phyloP scores from a whole-genome alignment of 2,329 filamentous ascomycete genomes.

The Bisporella sp. region DNA sequence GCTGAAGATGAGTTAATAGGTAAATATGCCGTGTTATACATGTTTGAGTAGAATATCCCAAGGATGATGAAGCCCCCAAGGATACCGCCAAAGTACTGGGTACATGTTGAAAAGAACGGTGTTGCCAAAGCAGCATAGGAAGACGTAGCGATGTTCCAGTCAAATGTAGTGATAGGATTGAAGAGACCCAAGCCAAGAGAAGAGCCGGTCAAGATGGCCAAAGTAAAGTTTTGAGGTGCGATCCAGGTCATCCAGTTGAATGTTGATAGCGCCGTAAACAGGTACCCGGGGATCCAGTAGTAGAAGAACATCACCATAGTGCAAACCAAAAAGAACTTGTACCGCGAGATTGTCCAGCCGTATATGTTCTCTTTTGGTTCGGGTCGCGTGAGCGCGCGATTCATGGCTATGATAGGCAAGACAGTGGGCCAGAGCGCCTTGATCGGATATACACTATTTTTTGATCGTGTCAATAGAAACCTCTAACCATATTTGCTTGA shows the following conservation, averaged over 20 bases:
- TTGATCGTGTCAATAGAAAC: no score
- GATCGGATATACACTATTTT: constrained; percentile 9
- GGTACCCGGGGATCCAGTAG: constrained; percentile 26
- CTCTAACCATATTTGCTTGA: no score
- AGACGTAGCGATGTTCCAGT: constrained; percentile 36
- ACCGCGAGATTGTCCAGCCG: constrained; percentile 15
- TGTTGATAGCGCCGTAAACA: constrained; percentile 25
- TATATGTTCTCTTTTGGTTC: constrained; percentile 11
- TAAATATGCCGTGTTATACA: constrained; percentile 37
- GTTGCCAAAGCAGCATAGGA: constrained; percentile 28
- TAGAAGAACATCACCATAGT: constrained; percentile 12
- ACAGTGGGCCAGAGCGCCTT: constrained; percentile 12
- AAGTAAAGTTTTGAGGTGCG: constrained; percentile 13
- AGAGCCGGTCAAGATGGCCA: constrained; percentile 37
- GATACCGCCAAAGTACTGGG: constrained; percentile 22
- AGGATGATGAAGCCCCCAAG: constrained; percentile 16
- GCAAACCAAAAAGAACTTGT: constrained; percentile 13
- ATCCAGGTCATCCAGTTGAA: constrained; percentile 25
- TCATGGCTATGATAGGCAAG: constrained; percentile 12
- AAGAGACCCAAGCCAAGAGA: constrained; percentile 35
- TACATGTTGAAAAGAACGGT: constrained; percentile 25
- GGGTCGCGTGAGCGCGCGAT: constrained; percentile 8
- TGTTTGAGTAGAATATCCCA: constrained; percentile 26
- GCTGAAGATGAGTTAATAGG: constrained; percentile 41
- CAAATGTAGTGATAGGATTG: constrained; percentile 43